phyloP scores from a whole-genome alignment of 257 asterid species.

The Salvia splendens region DNA sequence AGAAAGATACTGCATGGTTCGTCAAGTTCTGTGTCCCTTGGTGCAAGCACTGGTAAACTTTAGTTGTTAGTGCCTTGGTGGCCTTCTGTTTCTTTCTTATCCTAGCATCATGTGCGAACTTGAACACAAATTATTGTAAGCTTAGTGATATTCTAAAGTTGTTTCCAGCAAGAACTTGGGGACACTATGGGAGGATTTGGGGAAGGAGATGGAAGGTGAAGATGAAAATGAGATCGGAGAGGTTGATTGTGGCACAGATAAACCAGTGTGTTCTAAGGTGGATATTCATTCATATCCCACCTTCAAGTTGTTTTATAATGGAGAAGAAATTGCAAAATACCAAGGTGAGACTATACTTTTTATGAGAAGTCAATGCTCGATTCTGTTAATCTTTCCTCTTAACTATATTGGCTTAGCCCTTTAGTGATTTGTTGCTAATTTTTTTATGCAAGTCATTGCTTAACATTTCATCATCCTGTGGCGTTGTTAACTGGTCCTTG shows the following conservation, averaged over 20 bases:
- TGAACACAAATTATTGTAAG: constrained; percentile 17
- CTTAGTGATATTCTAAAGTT: constrained; percentile 26
- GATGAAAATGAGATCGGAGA: constrained; percentile 97
- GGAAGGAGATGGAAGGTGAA: constrained; percentile 92
- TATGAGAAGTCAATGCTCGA: constrained; percentile 1
- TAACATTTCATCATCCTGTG: neutral
- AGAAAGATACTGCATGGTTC: constrained; percentile 97
- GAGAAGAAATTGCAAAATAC: constrained; percentile 82
- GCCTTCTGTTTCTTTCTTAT: constrained; percentile 2
- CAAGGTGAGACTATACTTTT: constrained; percentile 56
- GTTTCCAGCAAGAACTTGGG: constrained; percentile 81
- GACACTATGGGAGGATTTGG: constrained; percentile 94
- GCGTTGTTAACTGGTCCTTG: constrained; percentile 14
- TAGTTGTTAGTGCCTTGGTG: neutral
- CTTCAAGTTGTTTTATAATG: constrained; percentile 89
- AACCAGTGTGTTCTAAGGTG: constrained; percentile 76
- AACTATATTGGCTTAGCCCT: constrained; percentile 18
- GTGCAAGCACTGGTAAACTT: constrained; percentile 97
- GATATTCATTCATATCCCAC: constrained; percentile 98
- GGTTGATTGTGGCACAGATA: constrained; percentile 82
- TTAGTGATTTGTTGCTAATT: constrained; percentile 5
- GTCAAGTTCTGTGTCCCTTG: constrained; percentile 96
- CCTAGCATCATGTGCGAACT: constrained; percentile 11
- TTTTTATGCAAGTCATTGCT: constrained; percentile 1
- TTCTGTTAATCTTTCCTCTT: neutral